Conservation (phyloP, 352 stramenopile species). For the Peronosclerospora sorghi region DNA sequence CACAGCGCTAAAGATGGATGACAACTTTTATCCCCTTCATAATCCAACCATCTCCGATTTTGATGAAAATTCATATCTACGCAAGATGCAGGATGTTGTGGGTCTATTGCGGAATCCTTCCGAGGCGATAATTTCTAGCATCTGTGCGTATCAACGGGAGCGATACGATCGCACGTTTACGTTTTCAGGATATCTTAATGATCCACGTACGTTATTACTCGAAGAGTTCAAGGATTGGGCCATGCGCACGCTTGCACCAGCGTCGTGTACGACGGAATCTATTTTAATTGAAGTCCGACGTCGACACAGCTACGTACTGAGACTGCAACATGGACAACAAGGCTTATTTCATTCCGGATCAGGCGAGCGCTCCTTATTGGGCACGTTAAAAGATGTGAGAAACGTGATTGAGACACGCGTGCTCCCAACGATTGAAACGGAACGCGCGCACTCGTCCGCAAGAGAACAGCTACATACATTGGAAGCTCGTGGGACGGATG, state of each 20-base stretch:
- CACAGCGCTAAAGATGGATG: slow-evolving; percentile 77
- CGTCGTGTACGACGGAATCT: slow-evolving; percentile 64
- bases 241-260: slow-evolving; percentile 64
- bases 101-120: slow-evolving; percentile 67
- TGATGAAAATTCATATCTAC: slow-evolving; percentile 80
- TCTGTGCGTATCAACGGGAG: slow-evolving; percentile 75
- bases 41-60: slow-evolving; percentile 70
- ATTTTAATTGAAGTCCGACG: slow-evolving; percentile 68
- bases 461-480: slow-evolving; percentile 72
- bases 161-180: slow-evolving; percentile 63
- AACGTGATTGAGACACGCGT: slow-evolving; percentile 70
- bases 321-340: slow-evolving; percentile 72
- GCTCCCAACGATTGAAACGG: slow-evolving; percentile 69
- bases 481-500: slow-evolving; percentile 64
- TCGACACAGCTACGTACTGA: slow-evolving; percentile 63
- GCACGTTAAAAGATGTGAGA: slow-evolving; percentile 72
- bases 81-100: slow-evolving; percentile 82
- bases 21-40: slow-evolving; percentile 69
- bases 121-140: slow-evolving; percentile 79
- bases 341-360: slow-evolving; percentile 67
- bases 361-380: slow-evolving; percentile 63
- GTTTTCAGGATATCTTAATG: slow-evolving; percentile 75
- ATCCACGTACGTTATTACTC: slow-evolving; percentile 67
- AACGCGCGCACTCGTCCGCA: slow-evolving; percentile 69
- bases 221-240: slow-evolving; percentile 84